Base-by-base conservation (phyloP, 2,329 filamentous ascomycete genomes). In the Dactylella cylindrospora region DNA sequence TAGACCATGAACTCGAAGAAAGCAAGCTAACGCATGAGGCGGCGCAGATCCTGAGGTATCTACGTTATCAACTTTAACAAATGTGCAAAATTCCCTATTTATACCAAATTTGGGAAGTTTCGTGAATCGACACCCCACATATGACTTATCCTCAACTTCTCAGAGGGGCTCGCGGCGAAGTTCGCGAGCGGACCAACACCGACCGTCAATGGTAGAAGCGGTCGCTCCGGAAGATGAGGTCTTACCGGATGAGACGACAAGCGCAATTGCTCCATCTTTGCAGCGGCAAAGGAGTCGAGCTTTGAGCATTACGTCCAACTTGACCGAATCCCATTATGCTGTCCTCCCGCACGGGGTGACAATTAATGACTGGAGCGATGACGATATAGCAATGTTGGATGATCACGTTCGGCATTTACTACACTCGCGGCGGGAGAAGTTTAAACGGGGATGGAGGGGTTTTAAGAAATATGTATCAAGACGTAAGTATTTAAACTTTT, bases 41-140 rank as follows among this genome's bases (percentile, higher is more conserved):
- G 5, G 55, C 22, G 4, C 66, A 90, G 88, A 94, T 68, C 88
- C 88, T 33, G 87, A 94, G 74, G 84, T 95, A 2, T 83, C 87
- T 28, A 88, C 88, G 0, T 75, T 95, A 2, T 88, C 87, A 0
- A 91, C 88, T 10, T 79, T 94, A 7, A 94, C 87, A 35, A 95
- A 95, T 69, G 84, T 95, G 15, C 88, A 94, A 69, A 95, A 95
- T 71, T 93, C 88, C 0, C 80, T 95, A 7, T 94, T 94, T 72
- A 76, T 94, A 1, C 89, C 89, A 0, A 84, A 90, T 66, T 76
- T 94, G n/a, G 88, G 88, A 32, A 76, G 78, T 57, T 83, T 82
- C 67, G 68, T 94, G 43, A 93, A 94, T 69, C 80, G 89, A 41
- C 79, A 84, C 61, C 88, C 88, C 1, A 90, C 87, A 0, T 95